Evolutionary conservation across 495 filamentous ascomycete species (phyloP).

Genomic region (Penicillium bovifimosum): DNA sequence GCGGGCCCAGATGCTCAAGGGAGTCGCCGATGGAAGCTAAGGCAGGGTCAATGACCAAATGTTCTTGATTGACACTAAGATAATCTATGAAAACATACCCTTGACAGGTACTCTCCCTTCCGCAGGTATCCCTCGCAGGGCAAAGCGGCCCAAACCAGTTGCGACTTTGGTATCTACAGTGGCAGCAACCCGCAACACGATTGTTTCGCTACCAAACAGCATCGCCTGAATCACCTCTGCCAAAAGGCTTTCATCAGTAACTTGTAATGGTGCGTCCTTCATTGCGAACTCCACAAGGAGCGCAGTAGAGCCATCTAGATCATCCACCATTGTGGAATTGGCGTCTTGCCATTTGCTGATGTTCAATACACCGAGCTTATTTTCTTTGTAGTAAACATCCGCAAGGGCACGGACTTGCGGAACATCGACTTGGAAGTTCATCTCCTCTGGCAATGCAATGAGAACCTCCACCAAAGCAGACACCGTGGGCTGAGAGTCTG

Average conservation of each 20-base stretch:
- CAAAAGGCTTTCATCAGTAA: constrained; percentile 73
- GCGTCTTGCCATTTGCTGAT: constrained; percentile 78
- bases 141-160: constrained; percentile 72
- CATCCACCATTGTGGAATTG: constrained; percentile 65
- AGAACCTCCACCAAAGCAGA: constrained; percentile 76
- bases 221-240: constrained; percentile 67
- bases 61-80: constrained; percentile 17
- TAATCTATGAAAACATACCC: constrained; percentile 54
- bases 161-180: constrained; percentile 74
- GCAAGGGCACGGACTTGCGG: constrained; percentile 66
- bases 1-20: constrained; percentile 50
- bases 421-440: constrained; percentile 78
- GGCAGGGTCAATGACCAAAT: constrained; percentile 14
- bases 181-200: constrained; percentile 69
- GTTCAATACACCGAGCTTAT: constrained; percentile 72
- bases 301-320: constrained; percentile 46
- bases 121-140: constrained; percentile 75
- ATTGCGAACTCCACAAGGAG: constrained; percentile 70
- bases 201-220: constrained; percentile 59
- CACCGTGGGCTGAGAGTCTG: constrained; percentile 66
- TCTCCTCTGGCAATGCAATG: constrained; percentile 70
- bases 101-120: constrained; percentile 82
- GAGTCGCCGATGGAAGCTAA: constrained; percentile 42
- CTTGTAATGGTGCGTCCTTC: constrained; percentile 69
- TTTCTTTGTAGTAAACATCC: constrained; percentile 68